Percentiles rank a stretch among this genome's conserved stretches.
These are phyloP conservation scores for Theileria parva DNA, from an alignment of 169 alveolate genomes.

Conservation along the genomic window DNA sequence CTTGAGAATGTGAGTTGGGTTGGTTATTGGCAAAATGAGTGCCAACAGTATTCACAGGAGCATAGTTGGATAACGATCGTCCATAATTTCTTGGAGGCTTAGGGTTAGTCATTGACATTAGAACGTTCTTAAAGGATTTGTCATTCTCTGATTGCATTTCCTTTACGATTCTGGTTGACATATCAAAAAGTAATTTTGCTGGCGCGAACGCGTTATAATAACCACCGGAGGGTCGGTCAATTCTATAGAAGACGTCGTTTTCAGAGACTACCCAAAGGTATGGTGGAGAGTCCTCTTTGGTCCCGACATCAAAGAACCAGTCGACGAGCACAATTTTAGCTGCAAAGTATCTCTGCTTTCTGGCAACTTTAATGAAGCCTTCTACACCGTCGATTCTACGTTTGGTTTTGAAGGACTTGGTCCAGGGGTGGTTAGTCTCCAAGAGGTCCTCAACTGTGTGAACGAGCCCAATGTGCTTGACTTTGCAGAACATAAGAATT, in stretches of 20 bases:
- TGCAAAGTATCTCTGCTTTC: constrained; percentile 15
- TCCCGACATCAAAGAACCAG: constrained; percentile 50
- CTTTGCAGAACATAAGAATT: constrained; percentile 33
- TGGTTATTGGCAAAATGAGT: neutral
- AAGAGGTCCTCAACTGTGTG: constrained; percentile 18
- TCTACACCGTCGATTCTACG: neutral
- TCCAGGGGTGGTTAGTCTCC: constrained; percentile 29
- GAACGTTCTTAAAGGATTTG: constrained; percentile 12
- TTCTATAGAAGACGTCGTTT: constrained; percentile 53
- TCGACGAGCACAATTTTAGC: constrained; percentile 34
- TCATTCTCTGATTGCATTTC: constrained; percentile 25
- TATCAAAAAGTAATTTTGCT: constrained; percentile 14
- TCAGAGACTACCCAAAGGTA: constrained; percentile 36
- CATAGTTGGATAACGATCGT: neutral
- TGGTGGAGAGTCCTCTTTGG: constrained; percentile 15
- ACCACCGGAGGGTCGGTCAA: constrained; percentile 51
- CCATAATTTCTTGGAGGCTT: neutral
- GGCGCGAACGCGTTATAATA: constrained; percentile 23
- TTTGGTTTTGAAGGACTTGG: neutral
- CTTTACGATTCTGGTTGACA: constrained; percentile 41
- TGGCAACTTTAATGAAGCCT: constrained; percentile 14
- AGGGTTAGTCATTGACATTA: constrained; percentile 4
- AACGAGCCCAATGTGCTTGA: constrained; percentile 21
- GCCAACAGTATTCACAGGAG: neutral
- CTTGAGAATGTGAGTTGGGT: neutral